A percentile compares a stretch with the other conserved stretches of the same genome.
Evolutionary conservation across 257 asterid genomes (phyloP).

Genomic region (Solanum dulcamara): DNA sequence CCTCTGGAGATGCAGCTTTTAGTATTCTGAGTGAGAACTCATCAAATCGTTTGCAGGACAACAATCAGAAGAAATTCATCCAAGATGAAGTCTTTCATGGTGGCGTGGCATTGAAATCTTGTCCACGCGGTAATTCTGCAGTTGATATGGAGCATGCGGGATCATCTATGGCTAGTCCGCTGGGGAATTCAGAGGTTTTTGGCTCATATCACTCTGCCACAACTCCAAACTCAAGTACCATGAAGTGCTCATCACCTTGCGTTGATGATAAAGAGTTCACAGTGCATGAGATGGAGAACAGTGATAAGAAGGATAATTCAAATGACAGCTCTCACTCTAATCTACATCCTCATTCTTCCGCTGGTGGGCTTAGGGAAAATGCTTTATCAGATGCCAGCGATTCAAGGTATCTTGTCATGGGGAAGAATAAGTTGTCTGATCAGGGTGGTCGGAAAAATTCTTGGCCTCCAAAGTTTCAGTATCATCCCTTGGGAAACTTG

Average conservation of each 20-base stretch:
- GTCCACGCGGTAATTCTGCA: slow-evolving; percentile 27
- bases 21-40: slow-evolving; percentile 24
- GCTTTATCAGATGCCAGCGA: slow-evolving; percentile 40
- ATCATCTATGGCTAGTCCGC: slow-evolving; percentile 23
- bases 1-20: slow-evolving; percentile 28
- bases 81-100: slow-evolving; percentile 32
- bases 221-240: slow-evolving; percentile 20
- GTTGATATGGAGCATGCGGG: slow-evolving; percentile 29
- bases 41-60: slow-evolving; percentile 22
- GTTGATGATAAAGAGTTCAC: slow-evolving; percentile 25
- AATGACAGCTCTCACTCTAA: slow-evolving; percentile 54
- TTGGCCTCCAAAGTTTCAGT: slow-evolving; percentile 64
- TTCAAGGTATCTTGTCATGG: slow-evolving; percentile 35
- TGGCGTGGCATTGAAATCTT: slow-evolving; percentile 36
- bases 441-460: slow-evolving; percentile 37
- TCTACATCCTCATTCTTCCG: slow-evolving; percentile 34
- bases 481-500: slow-evolving; percentile 86
- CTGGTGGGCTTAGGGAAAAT: slow-evolving; percentile 43
- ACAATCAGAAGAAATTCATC: slow-evolving; percentile 20
- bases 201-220: slow-evolving; percentile 27
- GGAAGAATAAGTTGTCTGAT: slow-evolving; percentile 45
- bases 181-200: slow-evolving; percentile 27
- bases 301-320: slow-evolving; percentile 43
- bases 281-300: slow-evolving; percentile 32
- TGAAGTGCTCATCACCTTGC: slow-evolving; percentile 12